Percentiles rank a stretch among this genome's conserved stretches.
These are phyloP conservation scores for Nitzschia sp. DNA, from an alignment of 108 stramenopile genomes.

Conservation along the genomic window DNA sequence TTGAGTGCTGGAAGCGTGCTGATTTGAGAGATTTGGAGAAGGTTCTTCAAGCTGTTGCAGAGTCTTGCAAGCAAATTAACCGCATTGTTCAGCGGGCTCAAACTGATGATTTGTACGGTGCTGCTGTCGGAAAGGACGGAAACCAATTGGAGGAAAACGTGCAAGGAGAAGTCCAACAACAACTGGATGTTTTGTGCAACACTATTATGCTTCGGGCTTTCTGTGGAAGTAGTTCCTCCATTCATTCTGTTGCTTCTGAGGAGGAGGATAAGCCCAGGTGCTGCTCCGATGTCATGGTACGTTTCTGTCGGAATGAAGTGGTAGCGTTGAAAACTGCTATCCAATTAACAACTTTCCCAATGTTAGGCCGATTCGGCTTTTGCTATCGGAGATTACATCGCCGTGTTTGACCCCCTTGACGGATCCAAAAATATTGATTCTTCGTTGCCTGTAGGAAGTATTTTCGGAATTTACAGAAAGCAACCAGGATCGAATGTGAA, in stretches of 20 bases:
- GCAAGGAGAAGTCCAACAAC: slow-evolving; percentile 88
- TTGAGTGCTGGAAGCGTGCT: slow-evolving; percentile 81
- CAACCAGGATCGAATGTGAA: slow-evolving; percentile 49
- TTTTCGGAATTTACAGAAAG: slow-evolving; percentile 92
- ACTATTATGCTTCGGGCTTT: slow-evolving; percentile 80
- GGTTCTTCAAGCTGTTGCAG: slow-evolving; percentile 69
- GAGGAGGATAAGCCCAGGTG: slow-evolving; percentile 79
- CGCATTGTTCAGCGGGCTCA: slow-evolving; percentile 85
- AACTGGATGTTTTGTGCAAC: slow-evolving; percentile 88
- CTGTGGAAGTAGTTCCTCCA: slow-evolving; percentile 62
- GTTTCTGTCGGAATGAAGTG: slow-evolving; percentile 2
- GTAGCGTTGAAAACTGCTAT: neutral
- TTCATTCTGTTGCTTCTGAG: slow-evolving; percentile 79
- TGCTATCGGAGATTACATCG: slow-evolving; percentile 86
- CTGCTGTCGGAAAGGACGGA: slow-evolving; percentile 56
- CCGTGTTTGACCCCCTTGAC: slow-evolving; percentile 97
- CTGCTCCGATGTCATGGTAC: slow-evolving; percentile 82
- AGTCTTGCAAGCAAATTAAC: slow-evolving; percentile 89
- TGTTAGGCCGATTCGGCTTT: slow-evolving; percentile 56
- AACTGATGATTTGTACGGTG: slow-evolving; percentile 91
- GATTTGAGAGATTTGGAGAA: slow-evolving; percentile 71
- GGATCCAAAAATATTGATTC: slow-evolving; percentile 96
- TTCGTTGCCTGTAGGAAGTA: slow-evolving; percentile 95
- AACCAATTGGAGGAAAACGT: slow-evolving; percentile 65
- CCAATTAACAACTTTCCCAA: too few species aligned